Conservation (phyloP, 495 filamentous ascomycete species). For the Massariosphaeria phaeospora region DNA sequence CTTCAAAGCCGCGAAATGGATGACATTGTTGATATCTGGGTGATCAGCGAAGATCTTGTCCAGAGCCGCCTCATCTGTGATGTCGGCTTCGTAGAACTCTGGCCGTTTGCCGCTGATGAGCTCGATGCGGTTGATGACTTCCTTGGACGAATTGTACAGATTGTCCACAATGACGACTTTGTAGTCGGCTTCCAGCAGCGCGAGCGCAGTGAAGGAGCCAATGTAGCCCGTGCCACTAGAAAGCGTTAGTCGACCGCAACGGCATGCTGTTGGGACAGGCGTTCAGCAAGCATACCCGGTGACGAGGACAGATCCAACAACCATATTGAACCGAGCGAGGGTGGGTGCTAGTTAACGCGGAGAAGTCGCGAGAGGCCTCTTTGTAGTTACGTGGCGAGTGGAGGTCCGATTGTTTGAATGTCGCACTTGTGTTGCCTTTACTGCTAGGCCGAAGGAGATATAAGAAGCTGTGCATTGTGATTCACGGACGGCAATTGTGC, state of each 20-base stretch:
- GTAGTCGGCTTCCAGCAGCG: slow-evolving; percentile 88
- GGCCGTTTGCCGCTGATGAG: slow-evolving; percentile 86
- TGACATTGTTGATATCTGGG: slow-evolving; percentile 92
- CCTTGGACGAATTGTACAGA: slow-evolving; percentile 89
- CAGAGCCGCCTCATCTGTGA: slow-evolving; percentile 76
- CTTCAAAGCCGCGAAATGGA: slow-evolving; percentile 98
- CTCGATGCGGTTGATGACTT: slow-evolving; percentile 87
- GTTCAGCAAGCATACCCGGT: slow-evolving; percentile 34
- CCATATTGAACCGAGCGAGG: slow-evolving; percentile 14
- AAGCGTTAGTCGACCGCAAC: slow-evolving; percentile 4
- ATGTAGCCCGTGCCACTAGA: slow-evolving; percentile 97
- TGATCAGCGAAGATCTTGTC: slow-evolving; percentile 86
- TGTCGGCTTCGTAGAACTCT: slow-evolving; percentile 76
- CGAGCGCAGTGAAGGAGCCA: slow-evolving; percentile 91
- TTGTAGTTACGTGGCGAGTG: too few species aligned
- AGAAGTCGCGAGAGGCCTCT: too few species aligned
- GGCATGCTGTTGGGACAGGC: too few species aligned
- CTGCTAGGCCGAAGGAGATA: too few species aligned
- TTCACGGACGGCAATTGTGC: too few species aligned
- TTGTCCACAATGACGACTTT: slow-evolving; percentile 94
- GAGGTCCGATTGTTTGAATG: too few species aligned
- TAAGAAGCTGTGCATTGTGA: too few species aligned
- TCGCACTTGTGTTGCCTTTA: too few species aligned
- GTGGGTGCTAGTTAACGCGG: too few species aligned
- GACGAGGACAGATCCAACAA: slow-evolving; percentile 34